A percentile compares a stretch with the other conserved stretches of the same genome.
Evolutionary conservation across 2,329 filamentous ascomycete genomes (phyloP).

Genomic region (Diaporthe eres): DNA sequence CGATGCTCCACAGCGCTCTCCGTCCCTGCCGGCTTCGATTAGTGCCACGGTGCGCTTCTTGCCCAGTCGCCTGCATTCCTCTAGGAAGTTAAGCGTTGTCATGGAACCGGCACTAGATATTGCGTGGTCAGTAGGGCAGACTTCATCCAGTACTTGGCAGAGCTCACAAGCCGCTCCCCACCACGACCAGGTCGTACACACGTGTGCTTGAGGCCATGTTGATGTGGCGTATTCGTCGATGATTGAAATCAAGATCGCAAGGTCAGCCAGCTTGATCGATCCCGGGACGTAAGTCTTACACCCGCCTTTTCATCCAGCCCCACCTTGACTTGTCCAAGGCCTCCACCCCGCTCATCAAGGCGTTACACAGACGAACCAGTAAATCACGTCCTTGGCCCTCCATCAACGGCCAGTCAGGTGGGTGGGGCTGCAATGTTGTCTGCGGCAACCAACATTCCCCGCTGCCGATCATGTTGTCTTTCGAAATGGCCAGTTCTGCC

Average conservation of each 20-base stretch:
- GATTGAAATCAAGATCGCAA: background rate
- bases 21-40: slow-evolving; percentile 19
- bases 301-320: background rate
- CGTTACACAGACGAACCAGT: background rate
- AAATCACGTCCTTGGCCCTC: background rate
- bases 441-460: background rate
- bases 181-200: slow-evolving; percentile 24
- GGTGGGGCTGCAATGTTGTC: background rate
- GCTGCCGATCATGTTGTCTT: background rate
- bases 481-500: background rate
- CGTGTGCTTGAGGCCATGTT: background rate
- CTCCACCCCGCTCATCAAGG: background rate
- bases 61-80: slow-evolving; percentile 13
- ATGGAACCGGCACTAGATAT: slow-evolving; percentile 17
- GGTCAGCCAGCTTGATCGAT: background rate
- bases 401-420: background rate
- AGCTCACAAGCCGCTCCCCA: slow-evolving; percentile 28
- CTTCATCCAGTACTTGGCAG: background rate
- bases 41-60: slow-evolving; percentile 6
- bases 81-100: slow-evolving; percentile 19
- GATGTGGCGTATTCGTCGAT: background rate
- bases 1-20: slow-evolving; percentile 26
- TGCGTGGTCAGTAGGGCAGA: background rate
- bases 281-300: background rate
- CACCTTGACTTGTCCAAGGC: background rate